These are phyloP conservation scores for Camellia japonica DNA, from an alignment of 148 eudicot genomes.

Conservation along the genomic window DNA sequence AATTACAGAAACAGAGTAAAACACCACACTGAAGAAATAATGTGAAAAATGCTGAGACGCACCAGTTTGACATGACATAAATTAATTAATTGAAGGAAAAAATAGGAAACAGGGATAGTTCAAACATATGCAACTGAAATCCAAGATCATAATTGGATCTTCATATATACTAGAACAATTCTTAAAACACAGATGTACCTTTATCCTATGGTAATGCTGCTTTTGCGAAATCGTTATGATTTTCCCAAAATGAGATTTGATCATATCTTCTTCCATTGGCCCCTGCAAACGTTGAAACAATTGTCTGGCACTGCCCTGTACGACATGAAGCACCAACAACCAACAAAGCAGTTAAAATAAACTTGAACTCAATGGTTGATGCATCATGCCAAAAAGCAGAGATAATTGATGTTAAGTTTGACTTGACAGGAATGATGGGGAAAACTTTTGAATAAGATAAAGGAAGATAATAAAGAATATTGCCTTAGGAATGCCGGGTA, in stretches of 20 bases:
- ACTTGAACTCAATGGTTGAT: not conserved
- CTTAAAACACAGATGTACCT: slow-evolving; percentile 43
- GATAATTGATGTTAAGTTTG: not conserved
- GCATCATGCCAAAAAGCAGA: not conserved
- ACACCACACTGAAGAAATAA: no score
- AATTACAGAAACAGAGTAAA: no score
- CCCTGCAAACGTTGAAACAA: slow-evolving; percentile 88
- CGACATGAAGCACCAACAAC: slow-evolving; percentile 10
- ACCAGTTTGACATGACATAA: no score
- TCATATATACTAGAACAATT: not conserved
- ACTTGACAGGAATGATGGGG: not conserved
- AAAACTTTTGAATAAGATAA: not conserved
- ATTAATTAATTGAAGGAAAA: not conserved
- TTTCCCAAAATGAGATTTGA: slow-evolving; percentile 85
- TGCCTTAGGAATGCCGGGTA: slow-evolving; percentile 98
- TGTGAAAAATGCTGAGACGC: not conserved
- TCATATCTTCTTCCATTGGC: slow-evolving; percentile 82
- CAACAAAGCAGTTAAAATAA: slow-evolving; percentile 10
- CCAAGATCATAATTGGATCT: not conserved
- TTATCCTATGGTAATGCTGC: slow-evolving; percentile 44
- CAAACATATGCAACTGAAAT: not conserved
- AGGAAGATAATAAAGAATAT: not conserved
- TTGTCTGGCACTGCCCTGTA: slow-evolving; percentile 94
- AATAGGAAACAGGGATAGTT: not conserved
- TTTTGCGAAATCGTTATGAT: slow-evolving; percentile 61